A percentile compares a stretch with the other conserved stretches of the same genome.
phyloP scores from a whole-genome alignment of 129 eudicot species.

The Artemisia tridentata region DNA sequence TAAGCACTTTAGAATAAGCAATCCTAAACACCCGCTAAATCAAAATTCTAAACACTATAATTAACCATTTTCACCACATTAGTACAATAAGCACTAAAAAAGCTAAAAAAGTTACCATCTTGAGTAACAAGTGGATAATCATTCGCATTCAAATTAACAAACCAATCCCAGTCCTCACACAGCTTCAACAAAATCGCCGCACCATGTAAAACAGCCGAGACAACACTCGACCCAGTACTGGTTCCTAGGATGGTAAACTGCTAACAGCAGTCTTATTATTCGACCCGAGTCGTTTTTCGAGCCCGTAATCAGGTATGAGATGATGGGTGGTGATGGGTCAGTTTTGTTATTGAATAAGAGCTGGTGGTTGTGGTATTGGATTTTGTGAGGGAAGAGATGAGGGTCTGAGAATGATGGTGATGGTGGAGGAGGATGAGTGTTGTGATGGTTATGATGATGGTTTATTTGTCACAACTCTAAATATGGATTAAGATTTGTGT shows the following conservation, averaged over 20 bases:
- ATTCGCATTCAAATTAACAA: slow-evolving; percentile 65
- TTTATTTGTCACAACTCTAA: too few relatives aligned
- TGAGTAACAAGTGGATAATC: slow-evolving; percentile 96
- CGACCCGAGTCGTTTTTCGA: slow-evolving; percentile 56
- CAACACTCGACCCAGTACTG: slow-evolving; percentile 62
- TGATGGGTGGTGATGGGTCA: slow-evolving; percentile 49
- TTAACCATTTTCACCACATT: too few relatives aligned
- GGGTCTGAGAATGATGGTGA: slow-evolving; percentile 46
- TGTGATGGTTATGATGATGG: slow-evolving; percentile 32
- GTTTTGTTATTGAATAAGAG: slow-evolving; percentile 28
- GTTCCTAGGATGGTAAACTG: slow-evolving; percentile 81
- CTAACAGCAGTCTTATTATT: slow-evolving; percentile 56
- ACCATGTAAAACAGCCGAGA: slow-evolving; percentile 68
- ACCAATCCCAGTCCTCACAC: slow-evolving; percentile 80
- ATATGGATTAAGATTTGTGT: too few relatives aligned
- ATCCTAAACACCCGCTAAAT: too few relatives aligned
- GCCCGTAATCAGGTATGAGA: slow-evolving; percentile 84
- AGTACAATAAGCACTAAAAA: too few relatives aligned
- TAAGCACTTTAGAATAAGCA: background rate
- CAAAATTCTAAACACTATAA: too few relatives aligned
- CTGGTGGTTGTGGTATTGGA: slow-evolving; percentile 17
- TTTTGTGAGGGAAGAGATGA: slow-evolving; percentile 48
- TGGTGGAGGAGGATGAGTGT: slow-evolving; percentile 28
- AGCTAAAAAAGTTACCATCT: slow-evolving; percentile 71
- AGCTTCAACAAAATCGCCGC: slow-evolving; percentile 72